These are phyloP conservation scores for Podospora australis DNA, from an alignment of 495 filamentous ascomycete species.

Conservation along the genomic window DNA sequence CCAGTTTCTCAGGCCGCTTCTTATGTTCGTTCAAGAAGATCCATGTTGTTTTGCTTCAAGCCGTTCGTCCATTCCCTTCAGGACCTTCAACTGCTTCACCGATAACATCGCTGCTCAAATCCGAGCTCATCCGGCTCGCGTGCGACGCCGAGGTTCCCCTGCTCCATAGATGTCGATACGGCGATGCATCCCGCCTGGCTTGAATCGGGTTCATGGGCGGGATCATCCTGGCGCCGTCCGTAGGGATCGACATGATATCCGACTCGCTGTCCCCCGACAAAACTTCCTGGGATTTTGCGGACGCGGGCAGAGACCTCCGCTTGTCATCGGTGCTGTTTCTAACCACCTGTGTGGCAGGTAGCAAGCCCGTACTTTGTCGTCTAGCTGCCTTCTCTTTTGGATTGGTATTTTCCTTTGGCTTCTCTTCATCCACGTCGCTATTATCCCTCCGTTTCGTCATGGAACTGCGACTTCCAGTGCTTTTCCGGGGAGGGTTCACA, in stretches of 20 bases:
- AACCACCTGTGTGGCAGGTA: not conserved
- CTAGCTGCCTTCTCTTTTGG: not conserved
- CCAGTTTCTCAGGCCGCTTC: too few relatives aligned
- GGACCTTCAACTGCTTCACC: constrained; percentile 28
- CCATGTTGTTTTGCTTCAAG: too few relatives aligned
- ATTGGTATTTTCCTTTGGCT: constrained; percentile 1
- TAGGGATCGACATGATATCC: constrained; percentile 2
- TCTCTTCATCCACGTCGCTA: not conserved
- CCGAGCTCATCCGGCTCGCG: constrained; percentile 28
- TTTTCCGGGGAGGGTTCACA: too few relatives aligned
- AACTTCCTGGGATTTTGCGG: not conserved
- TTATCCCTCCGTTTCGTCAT: not conserved
- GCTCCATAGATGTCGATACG: constrained; percentile 14
- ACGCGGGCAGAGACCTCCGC: constrained; percentile 15
- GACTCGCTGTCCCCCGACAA: constrained; percentile 9
- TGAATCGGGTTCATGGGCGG: constrained; percentile 6
- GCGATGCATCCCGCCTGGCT: constrained; percentile 9
- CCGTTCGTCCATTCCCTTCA: constrained; percentile 25
- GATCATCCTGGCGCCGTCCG: not conserved
- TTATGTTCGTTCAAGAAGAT: too few relatives aligned
- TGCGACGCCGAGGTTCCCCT: constrained; percentile 19
- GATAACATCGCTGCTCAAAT: constrained; percentile 30
- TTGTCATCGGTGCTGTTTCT: constrained; percentile 9
- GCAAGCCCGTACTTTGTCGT: not conserved
- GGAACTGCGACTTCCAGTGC: constrained; percentile 10